These are phyloP conservation scores for Escallonia herrerae DNA, from an alignment of 129 eudicot species.

Conservation along the genomic window DNA sequence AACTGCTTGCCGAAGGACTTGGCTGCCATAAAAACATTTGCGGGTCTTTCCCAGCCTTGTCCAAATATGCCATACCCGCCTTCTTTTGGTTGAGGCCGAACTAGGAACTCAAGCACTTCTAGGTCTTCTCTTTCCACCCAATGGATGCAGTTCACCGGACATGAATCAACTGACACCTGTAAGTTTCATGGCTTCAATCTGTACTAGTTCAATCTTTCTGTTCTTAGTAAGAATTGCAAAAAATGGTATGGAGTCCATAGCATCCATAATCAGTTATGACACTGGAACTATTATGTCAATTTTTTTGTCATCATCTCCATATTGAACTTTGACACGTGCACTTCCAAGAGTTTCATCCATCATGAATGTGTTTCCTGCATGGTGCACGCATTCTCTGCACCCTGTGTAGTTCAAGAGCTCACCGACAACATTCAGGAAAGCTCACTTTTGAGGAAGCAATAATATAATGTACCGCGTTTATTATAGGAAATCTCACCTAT, in stretches of 20 bases:
- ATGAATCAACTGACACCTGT: constrained; percentile 58
- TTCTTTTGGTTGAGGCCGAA: constrained; percentile 43
- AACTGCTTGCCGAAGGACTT: constrained; percentile 39
- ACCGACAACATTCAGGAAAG: background rate
- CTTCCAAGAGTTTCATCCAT: constrained; percentile 60
- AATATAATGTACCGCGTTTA: background rate
- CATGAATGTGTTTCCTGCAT: constrained; percentile 44
- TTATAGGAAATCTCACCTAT: constrained; percentile 30
- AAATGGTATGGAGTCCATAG: too few species aligned
- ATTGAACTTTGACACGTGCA: constrained; percentile 59
- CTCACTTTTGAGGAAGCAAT: background rate
- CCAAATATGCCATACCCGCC: constrained; percentile 54
- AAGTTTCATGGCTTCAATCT: constrained; percentile 7
- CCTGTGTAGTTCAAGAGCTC: constrained; percentile 31
- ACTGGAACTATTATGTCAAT: constrained; percentile 30
- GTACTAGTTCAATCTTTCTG: background rate
- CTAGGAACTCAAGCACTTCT: constrained; percentile 44
- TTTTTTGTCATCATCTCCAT: constrained; percentile 46
- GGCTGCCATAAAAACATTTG: constrained; percentile 56
- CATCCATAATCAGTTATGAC: too few species aligned
- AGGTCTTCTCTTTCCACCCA: constrained; percentile 59
- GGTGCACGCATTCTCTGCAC: constrained; percentile 63
- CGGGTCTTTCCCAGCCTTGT: constrained; percentile 72
- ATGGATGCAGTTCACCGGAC: constrained; percentile 72
- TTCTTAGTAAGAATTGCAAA: background rate